Base-by-base conservation (phyloP, 116 monocot genomes). In the Zostera marina region DNA sequence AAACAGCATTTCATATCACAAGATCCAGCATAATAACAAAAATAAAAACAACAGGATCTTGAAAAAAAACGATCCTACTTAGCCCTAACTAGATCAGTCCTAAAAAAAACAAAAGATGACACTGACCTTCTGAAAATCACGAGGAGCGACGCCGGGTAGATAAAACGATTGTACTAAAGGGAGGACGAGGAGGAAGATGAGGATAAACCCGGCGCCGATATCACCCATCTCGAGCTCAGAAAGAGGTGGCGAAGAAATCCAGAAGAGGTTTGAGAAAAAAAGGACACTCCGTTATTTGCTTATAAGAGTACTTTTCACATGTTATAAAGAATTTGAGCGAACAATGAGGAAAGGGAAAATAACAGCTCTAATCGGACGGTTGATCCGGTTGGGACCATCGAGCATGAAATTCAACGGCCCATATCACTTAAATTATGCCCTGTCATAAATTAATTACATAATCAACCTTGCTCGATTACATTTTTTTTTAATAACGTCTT, bases 71-170 rank as follows among this genome's bases (percentile, higher is more conserved):
- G 24, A 22, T 14, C 19, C 10, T 4, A 10, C 1, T 15, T 13
- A 44, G 22, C 46, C 8, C 47, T 26, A 45, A 61, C 46, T 23
- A 47, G 41, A 61, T 47, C 61, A 16, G 25, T 22, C 10, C 17
- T 22, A 22, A 15, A 26, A 4, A 47, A 51, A 20, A 16, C 49
- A 51, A 51, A 48, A 51, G 49, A 51, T 21, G 9, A 0, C 45
- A 22, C 63, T 63, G 39, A 63, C 63, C 9, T 1, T 63, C 39
- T 39, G 39, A 48, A 63, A 52, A 32, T 63, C 63, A 12, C 63
- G 63, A 11, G 63, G 63, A 1, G 63, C 63, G 17, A 63, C 63
- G 11, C 63, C 63, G 63, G 63, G 63, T 24, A 63, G 52, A 51
- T 63, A 63, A 52, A 63, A 63, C 40, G 51, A 49, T 8, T 19